phyloP scores from a whole-genome alignment of 257 asterid genomes.

The Solanum sejunctum region DNA sequence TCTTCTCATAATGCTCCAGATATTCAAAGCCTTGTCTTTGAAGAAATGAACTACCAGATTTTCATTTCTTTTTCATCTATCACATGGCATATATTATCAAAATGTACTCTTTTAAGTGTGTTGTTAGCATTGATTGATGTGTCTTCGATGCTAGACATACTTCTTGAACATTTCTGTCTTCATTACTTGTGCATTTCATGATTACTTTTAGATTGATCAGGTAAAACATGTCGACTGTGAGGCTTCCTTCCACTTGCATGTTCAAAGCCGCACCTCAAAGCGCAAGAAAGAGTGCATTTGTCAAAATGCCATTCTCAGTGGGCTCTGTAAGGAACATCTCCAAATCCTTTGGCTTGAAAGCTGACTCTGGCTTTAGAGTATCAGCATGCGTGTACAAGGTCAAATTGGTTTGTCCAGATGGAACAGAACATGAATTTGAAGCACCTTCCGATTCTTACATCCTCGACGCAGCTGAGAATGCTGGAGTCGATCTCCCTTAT shows the following conservation, averaged over 20 bases:
- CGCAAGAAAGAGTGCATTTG: conserved; percentile 19
- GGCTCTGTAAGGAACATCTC: conserved; percentile 33
- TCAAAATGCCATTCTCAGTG: conserved; percentile 35
- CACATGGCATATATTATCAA: conserved; percentile 1
- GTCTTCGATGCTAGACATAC: background rate
- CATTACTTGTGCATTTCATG: background rate
- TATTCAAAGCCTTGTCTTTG: conserved; percentile 6
- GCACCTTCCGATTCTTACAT: conserved; percentile 55
- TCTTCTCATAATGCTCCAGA: conserved; percentile 31
- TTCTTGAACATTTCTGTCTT: background rate
- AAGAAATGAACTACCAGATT: conserved; percentile 4
- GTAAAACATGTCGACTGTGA: conserved; percentile 45
- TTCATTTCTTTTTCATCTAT: background rate
- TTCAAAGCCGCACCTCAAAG: conserved; percentile 23
- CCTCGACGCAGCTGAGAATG: conserved; percentile 66
- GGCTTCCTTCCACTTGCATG: conserved; percentile 42
- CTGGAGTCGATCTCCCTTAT: conserved; percentile 71
- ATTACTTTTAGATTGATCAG: conserved; percentile 17
- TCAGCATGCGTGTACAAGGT: conserved; percentile 59
- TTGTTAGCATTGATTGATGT: background rate
- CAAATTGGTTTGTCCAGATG: conserved; percentile 50
- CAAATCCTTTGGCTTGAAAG: conserved; percentile 42
- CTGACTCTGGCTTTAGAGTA: conserved; percentile 31
- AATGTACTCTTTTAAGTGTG: background rate
- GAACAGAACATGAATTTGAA: conserved; percentile 44